phyloP scores from a whole-genome alignment of 176 grass and related monocot genomes.

The Calamus simplicifolius region DNA sequence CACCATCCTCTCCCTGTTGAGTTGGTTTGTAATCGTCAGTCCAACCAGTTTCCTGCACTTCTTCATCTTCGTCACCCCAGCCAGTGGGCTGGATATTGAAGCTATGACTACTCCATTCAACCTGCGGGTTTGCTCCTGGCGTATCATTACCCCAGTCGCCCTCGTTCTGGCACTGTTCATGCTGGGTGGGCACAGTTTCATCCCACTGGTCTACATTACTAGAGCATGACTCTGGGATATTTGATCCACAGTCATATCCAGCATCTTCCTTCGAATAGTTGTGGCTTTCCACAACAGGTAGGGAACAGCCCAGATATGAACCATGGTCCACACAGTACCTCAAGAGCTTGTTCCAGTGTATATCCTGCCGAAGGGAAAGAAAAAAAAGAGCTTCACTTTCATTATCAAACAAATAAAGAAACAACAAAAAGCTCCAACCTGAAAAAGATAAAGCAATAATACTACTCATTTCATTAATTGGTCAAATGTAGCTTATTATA shows the following conservation, averaged over 20 bases:
- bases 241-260: conserved; percentile 17
- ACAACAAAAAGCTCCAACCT: too few relatives aligned
- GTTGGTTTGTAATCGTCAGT: neutral
- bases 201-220: neutral
- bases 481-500: too few relatives aligned
- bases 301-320: conserved; percentile 77
- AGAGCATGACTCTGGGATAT: neutral
- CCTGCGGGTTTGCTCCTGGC: neutral
- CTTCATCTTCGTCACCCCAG: conserved; percentile 3
- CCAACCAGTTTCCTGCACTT: conserved; percentile 6
- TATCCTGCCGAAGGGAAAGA: conserved; percentile 35
- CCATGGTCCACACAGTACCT: conserved; percentile 72
- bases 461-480: too few relatives aligned
- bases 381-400: too few relatives aligned
- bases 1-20: neutral
- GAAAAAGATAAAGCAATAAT: too few relatives aligned
- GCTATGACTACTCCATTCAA: neutral
- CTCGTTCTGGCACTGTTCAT: neutral
- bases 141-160: neutral
- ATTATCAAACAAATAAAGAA: too few relatives aligned
- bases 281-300: conserved; percentile 43
- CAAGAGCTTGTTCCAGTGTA: conserved; percentile 74
- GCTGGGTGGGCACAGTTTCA: neutral
- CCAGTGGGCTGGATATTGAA: conserved; percentile 1
- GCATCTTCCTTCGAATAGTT: conserved; percentile 28